Percentiles rank a stretch among this genome's conserved stretches.
These are phyloP conservation scores for Rhododendron griersonianum DNA, from an alignment of 148 eudicot species.

Conservation along the genomic window DNA sequence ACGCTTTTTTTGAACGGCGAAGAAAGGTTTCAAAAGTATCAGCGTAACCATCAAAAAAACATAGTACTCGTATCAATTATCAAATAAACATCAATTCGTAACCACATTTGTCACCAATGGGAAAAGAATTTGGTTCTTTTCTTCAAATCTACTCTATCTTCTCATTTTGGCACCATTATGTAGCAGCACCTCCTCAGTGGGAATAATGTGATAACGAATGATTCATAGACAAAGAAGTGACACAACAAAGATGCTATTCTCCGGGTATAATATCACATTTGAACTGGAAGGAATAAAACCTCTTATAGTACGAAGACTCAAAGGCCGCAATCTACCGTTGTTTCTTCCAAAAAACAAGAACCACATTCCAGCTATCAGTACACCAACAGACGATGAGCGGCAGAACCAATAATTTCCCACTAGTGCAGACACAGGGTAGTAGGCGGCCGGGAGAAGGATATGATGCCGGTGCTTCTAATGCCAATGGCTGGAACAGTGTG, in stretches of 20 bases:
- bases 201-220: not conserved
- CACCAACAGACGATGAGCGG: not conserved
- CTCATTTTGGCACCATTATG: not conserved
- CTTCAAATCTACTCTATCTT: constrained; percentile 4
- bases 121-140: constrained; percentile 20
- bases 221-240: not conserved
- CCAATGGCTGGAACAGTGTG: not conserved
- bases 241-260: not conserved
- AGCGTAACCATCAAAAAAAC: not conserved
- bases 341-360: not conserved
- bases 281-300: not conserved
- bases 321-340: not conserved
- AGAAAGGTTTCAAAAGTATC: not conserved
- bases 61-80: not conserved
- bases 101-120: not conserved
- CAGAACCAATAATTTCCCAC: not conserved
- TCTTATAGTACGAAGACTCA: not conserved
- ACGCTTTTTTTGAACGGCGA: not conserved
- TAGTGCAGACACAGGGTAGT: not conserved
- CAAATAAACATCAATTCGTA: not conserved
- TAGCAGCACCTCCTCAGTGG: constrained; percentile 1
- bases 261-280: not conserved
- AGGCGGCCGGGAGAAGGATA: not conserved
- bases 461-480: not conserved
- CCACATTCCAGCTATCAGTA: not conserved